Conservation (phyloP, 257 asterid species). For the Fraxinus excelsior region DNA sequence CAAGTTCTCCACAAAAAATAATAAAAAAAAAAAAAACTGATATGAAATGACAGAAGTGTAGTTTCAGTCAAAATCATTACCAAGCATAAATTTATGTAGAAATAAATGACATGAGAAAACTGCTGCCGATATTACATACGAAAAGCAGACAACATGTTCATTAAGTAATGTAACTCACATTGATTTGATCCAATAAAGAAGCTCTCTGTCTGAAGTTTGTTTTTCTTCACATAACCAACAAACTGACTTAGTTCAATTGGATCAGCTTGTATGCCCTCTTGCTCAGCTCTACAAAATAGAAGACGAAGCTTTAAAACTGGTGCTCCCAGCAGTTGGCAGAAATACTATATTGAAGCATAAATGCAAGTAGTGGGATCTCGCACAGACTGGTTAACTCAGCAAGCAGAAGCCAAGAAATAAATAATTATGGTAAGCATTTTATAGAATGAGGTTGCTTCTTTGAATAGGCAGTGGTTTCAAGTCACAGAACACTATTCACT, state of each 20-base stretch:
- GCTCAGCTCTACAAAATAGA: constrained; percentile 70
- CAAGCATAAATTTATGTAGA: neutral
- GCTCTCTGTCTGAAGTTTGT: constrained; percentile 71
- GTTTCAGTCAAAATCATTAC: neutral
- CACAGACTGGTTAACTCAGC: constrained; percentile 4
- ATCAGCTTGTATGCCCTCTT: constrained; percentile 77
- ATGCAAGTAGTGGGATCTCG: neutral
- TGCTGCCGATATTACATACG: neutral
- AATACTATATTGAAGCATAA: constrained; percentile 7
- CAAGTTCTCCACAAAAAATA: neutral
- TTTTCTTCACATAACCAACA: constrained; percentile 67
- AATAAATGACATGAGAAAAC: neutral
- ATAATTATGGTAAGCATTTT: neutral
- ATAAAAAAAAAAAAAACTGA: too few species aligned
- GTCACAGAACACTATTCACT: neutral
- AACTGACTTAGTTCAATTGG: constrained; percentile 70
- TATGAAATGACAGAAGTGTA: neutral
- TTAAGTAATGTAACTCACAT: constrained; percentile 58
- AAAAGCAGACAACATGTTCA: neutral
- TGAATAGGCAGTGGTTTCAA: neutral
- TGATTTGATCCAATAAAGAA: constrained; percentile 74
- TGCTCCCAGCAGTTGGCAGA: constrained; percentile 3
- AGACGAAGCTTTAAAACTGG: constrained; percentile 28
- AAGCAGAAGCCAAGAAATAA: neutral
- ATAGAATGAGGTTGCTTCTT: neutral